Conservation (phyloP, 2,329 filamentous ascomycete genomes). For the Aurifilum marmelostoma region DNA sequence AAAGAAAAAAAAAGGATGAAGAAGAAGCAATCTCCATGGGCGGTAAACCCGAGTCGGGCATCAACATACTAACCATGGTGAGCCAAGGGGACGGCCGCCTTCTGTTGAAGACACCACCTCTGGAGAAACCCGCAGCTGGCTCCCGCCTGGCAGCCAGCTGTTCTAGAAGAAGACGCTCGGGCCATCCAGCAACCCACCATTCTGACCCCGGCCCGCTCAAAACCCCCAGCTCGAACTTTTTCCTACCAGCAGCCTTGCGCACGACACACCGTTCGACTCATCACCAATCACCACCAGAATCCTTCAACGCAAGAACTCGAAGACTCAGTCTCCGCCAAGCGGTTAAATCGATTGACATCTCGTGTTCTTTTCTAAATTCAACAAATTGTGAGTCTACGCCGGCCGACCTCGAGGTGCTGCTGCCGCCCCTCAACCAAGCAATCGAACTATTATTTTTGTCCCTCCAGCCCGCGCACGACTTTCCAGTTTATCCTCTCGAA, state of each 20-base stretch:
- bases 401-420: slow-evolving; percentile 5
- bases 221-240: slow-evolving; percentile 36
- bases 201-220: slow-evolving; percentile 32
- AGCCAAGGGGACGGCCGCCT: neutral
- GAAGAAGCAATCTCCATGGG: neutral
- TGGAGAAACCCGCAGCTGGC: neutral
- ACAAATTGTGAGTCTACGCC: slow-evolving; percentile 29
- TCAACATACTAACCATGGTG: neutral
- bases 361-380: slow-evolving; percentile 63
- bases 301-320: slow-evolving; percentile 71
- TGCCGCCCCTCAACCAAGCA: neutral
- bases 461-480: neutral
- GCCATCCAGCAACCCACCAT: slow-evolving; percentile 7
- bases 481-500: neutral
- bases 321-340: slow-evolving; percentile 99
- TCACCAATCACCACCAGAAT: slow-evolving; percentile 32
- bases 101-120: neutral
- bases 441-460: slow-evolving; percentile 1
- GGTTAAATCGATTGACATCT: slow-evolving; percentile 99
- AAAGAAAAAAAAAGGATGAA: no score
- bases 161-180: neutral
- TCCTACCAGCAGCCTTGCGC: slow-evolving; percentile 3
- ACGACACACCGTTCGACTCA: slow-evolving; percentile 34
- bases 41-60: slow-evolving; percentile 2
- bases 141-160: neutral